phyloP scores from a whole-genome alignment of 2,329 filamentous ascomycete genomes.

The Ciborinia camelliae region DNA sequence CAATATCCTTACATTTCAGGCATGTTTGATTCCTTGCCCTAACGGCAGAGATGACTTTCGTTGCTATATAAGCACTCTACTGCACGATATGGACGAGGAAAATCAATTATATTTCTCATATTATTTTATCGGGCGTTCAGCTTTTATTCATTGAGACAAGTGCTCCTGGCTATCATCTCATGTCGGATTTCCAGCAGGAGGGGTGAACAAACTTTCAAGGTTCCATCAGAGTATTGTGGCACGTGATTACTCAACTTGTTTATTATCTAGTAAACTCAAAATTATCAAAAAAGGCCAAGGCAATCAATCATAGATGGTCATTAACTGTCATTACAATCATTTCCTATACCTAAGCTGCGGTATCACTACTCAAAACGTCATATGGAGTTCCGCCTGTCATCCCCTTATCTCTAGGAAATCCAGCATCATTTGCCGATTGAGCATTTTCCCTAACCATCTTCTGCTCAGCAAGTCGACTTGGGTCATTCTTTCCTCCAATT shows the following conservation, averaged over 20 bases:
- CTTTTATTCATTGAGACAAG: background rate
- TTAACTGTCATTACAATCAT: background rate
- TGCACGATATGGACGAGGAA: background rate
- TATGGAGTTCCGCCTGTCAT: constrained; percentile 8
- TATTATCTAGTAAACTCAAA: background rate
- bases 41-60: background rate
- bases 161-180: background rate
- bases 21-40: background rate
- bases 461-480: constrained; percentile 45
- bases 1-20: constrained; percentile 15
- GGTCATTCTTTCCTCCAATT: constrained; percentile 48
- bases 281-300: background rate
- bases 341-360: background rate
- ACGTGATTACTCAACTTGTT: background rate
- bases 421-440: constrained; percentile 22
- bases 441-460: constrained; percentile 40
- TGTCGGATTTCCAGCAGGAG: background rate
- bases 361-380: constrained; percentile 8
- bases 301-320: background rate
- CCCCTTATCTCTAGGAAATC: constrained; percentile 29
- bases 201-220: background rate
- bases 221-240: background rate
- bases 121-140: background rate
- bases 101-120: no score
- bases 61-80: background rate